phyloP scores from a whole-genome alignment of 2,329 filamentous ascomycete species.

The Saccharata proteae region DNA sequence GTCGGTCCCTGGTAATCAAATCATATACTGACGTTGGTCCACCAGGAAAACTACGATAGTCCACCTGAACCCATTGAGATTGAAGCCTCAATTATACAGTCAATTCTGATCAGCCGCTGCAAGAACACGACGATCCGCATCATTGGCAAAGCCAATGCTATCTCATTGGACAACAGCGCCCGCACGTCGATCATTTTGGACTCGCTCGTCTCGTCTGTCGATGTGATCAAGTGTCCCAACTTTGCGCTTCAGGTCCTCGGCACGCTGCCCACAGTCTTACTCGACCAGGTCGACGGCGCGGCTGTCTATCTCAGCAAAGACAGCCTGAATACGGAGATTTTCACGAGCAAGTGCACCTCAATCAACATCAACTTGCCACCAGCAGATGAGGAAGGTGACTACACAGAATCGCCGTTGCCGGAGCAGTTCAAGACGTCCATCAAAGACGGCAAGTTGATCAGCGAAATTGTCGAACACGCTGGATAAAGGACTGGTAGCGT shows the following conservation, averaged over 20 bases:
- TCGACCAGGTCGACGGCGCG: slow-evolving; percentile 89
- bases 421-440: slow-evolving; percentile 78
- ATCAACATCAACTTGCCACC: slow-evolving; percentile 80
- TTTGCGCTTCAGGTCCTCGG: slow-evolving; percentile 91
- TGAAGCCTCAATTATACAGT: slow-evolving; percentile 71
- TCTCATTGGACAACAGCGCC: slow-evolving; percentile 82
- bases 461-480: slow-evolving; percentile 90
- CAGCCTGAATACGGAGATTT: slow-evolving; percentile 67
- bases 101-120: slow-evolving; percentile 83
- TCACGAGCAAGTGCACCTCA: slow-evolving; percentile 75
- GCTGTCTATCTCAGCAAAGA: slow-evolving; percentile 76
- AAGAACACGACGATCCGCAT: slow-evolving; percentile 82
- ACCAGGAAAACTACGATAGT: slow-evolving; percentile 80
- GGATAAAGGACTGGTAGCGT: slow-evolving; percentile 51
- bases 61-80: slow-evolving; percentile 62
- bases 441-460: slow-evolving; percentile 67
- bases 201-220: slow-evolving; percentile 77
- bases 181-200: slow-evolving; percentile 80
- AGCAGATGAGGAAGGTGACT: slow-evolving; percentile 60
- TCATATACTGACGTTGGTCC: not conserved
- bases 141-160: slow-evolving; percentile 90
- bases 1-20: not conserved
- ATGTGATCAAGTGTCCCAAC: slow-evolving; percentile 89
- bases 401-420: slow-evolving; percentile 74
- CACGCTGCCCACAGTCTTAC: slow-evolving; percentile 69